These are phyloP conservation scores for Thymus quinquecostatus DNA, from an alignment of 257 asterid genomes.

Conservation along the genomic window DNA sequence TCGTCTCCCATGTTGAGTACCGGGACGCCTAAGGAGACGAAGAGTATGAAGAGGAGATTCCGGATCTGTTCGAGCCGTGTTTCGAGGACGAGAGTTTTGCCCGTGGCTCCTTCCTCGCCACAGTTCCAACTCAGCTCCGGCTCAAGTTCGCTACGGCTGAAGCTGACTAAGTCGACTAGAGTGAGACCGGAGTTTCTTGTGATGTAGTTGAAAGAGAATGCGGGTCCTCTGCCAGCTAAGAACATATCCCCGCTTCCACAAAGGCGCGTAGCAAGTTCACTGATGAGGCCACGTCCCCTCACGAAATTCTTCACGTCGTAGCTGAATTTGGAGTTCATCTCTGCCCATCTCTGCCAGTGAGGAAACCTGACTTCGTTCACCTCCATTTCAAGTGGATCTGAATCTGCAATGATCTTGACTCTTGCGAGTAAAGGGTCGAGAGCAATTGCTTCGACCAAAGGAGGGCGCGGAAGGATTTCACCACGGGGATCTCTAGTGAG, in stretches of 20 bases:
- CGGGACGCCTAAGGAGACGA: conserved; percentile 83
- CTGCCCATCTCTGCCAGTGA: conserved; percentile 99
- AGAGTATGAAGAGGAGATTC: conserved; percentile 70
- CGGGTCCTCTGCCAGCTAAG: conserved; percentile 79
- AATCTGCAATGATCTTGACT: conserved; percentile 77
- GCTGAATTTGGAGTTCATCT: conserved; percentile 65
- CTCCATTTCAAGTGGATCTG: conserved; percentile 51
- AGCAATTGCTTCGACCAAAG: conserved; percentile 84
- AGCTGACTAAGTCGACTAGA: conserved; percentile 91
- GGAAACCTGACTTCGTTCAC: conserved; percentile 59
- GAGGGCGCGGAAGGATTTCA: conserved; percentile 81
- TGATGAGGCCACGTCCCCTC: conserved; percentile 72
- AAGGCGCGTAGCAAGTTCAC: conserved; percentile 79
- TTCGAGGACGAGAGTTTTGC: conserved; percentile 58
- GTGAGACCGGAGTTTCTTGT: conserved; percentile 75
- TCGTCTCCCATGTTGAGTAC: conserved; percentile 98
- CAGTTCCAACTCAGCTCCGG: conserved; percentile 88
- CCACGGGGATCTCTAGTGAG: conserved; percentile 64
- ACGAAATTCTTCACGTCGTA: conserved; percentile 72
- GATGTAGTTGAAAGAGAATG: conserved; percentile 76
- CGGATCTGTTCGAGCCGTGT: conserved; percentile 81
- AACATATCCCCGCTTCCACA: conserved; percentile 95
- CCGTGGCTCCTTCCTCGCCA: conserved; percentile 89
- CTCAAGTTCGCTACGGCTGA: conserved; percentile 48
- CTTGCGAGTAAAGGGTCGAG: conserved; percentile 85